Percentiles rank a stretch among this genome's conserved stretches.
Evolutionary conservation across 208 protist genomes (phyloP).

Genomic region (Trypanosoma melophagium): DNA sequence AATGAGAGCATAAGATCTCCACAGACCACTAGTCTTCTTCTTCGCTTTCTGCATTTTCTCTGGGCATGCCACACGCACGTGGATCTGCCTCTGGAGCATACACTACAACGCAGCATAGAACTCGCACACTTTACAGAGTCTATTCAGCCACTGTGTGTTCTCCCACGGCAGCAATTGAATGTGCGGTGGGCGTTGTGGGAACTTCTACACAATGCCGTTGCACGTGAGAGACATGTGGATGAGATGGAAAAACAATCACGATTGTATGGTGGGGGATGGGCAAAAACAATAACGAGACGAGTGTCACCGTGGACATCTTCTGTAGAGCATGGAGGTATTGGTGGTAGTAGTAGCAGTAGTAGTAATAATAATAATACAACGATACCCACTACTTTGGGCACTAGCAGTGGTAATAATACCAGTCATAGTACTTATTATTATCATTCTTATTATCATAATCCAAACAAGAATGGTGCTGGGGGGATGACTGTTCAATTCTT

Average conservation of each 20-base stretch:
- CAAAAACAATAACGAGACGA: neutral
- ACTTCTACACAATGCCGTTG: constrained; percentile 7
- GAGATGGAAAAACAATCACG: constrained; percentile 15
- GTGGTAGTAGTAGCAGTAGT: no score
- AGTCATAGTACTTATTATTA: neutral
- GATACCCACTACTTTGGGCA: neutral
- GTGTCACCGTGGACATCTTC: neutral
- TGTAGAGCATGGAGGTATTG: neutral
- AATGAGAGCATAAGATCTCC: constrained; percentile 1
- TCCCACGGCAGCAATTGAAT: constrained; percentile 22
- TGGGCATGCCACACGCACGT: constrained; percentile 15
- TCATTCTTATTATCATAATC: no score
- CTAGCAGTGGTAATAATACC: neutral
- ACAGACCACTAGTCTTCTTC: neutral
- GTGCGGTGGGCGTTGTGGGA: constrained; percentile 31
- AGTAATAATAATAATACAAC: neutral
- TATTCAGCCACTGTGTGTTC: constrained; percentile 5
- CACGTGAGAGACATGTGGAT: constrained; percentile 10
- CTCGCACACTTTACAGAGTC: constrained; percentile 25
- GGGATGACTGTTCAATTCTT: neutral
- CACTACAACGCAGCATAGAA: constrained; percentile 21
- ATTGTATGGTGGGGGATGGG: constrained; percentile 5
- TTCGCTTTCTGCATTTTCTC: constrained; percentile 22
- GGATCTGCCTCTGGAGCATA: constrained; percentile 16
- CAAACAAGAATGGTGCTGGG: neutral